These are phyloP conservation scores for Penicillium sp. DNA, from an alignment of 2,329 filamentous ascomycete species.

Conservation along the genomic window DNA sequence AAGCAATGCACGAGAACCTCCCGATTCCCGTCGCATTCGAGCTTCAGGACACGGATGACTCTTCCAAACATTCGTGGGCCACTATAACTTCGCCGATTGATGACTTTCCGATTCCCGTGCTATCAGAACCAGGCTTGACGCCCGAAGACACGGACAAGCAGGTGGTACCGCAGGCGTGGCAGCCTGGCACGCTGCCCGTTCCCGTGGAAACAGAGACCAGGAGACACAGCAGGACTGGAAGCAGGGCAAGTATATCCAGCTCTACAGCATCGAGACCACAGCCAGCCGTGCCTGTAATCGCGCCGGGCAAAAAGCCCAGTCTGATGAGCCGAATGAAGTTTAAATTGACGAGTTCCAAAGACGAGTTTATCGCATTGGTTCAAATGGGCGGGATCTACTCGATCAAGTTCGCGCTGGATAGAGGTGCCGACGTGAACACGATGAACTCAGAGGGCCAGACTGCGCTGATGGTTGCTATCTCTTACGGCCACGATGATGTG, in stretches of 20 bases:
- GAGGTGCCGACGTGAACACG: slow-evolving; percentile 12
- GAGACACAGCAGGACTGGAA: not conserved
- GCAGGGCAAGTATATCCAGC: not conserved
- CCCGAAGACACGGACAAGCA: slow-evolving; percentile 8
- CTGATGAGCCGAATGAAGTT: slow-evolving; percentile 14
- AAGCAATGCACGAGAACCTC: slow-evolving; percentile 8
- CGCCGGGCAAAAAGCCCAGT: slow-evolving; percentile 8
- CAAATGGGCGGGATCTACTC: slow-evolving; percentile 1
- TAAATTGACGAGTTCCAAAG: slow-evolving; percentile 7
- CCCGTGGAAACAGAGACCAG: slow-evolving; percentile 1
- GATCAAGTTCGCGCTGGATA: slow-evolving; percentile 10
- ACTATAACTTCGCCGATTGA: slow-evolving; percentile 3
- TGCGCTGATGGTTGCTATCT: slow-evolving; percentile 16
- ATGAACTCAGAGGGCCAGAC: slow-evolving; percentile 9
- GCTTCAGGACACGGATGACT: slow-evolving; percentile 1
- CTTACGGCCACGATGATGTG: slow-evolving; percentile 10
- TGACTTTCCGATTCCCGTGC: slow-evolving; percentile 12
- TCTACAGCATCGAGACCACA: not conserved
- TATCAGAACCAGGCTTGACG: slow-evolving; percentile 2
- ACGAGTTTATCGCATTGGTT: slow-evolving; percentile 11
- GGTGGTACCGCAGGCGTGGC: not conserved
- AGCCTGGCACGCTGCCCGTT: slow-evolving; percentile 3
- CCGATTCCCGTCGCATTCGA: slow-evolving; percentile 12
- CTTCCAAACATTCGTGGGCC: slow-evolving; percentile 1
- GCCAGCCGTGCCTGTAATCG: not conserved